Conservation (phyloP, 768 basidiomycete genomes). For the Auricularia heimuer region DNA sequence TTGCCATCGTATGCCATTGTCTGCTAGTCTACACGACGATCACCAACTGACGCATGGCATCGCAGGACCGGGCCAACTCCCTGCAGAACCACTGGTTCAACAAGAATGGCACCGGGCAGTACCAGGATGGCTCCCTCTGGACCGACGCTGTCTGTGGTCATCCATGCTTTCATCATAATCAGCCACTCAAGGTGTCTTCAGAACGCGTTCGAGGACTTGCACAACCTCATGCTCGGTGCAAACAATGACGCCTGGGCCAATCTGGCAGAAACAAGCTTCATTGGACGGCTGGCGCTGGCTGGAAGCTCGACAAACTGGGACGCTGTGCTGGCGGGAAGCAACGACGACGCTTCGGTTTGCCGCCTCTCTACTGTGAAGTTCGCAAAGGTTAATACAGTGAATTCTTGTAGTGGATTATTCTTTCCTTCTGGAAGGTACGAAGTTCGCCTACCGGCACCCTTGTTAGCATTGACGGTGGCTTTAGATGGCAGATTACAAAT, state of each 20-base stretch:
- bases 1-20: neutral
- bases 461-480: neutral
- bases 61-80: conserved; percentile 10
- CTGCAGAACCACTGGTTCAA: conserved; percentile 33
- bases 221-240: conserved; percentile 48
- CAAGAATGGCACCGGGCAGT: conserved; percentile 26
- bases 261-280: conserved; percentile 35
- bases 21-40: neutral
- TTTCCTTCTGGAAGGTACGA: conserved; percentile 37
- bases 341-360: conserved; percentile 44
- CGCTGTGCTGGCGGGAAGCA: conserved; percentile 34
- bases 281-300: conserved; percentile 34
- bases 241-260: conserved; percentile 28
- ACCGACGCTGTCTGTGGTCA: conserved; percentile 38
- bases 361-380: neutral
- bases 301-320: conserved; percentile 32
- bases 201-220: conserved; percentile 49
- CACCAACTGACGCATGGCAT: neutral
- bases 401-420: conserved; percentile 38
- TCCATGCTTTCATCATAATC: neutral
- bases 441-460: neutral
- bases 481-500: conserved; percentile 43
- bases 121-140: conserved; percentile 44
- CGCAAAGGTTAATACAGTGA: neutral
- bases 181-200: conserved; percentile 13